Percentiles rank a stretch among this genome's conserved stretches.
phyloP scores from a whole-genome alignment of 179 eudicot species.

The Silene noctiflora region DNA sequence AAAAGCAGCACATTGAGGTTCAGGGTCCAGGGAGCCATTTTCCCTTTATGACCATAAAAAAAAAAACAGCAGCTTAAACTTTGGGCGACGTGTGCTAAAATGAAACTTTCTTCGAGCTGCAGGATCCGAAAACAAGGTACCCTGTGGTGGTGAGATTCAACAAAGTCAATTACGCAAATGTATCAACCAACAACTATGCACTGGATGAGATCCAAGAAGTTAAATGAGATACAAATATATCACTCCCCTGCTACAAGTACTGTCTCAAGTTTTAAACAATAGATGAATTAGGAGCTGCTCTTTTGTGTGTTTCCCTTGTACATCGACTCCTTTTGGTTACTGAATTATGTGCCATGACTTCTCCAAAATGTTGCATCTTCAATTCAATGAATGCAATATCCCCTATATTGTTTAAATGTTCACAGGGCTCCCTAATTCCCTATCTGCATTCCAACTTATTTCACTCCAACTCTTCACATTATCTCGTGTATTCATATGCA shows the following conservation, averaged over 20 bases:
- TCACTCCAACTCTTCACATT: neutral
- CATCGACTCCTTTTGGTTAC: slow-evolving; percentile 27
- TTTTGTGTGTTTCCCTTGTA: slow-evolving; percentile 26
- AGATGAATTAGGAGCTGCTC: slow-evolving; percentile 29
- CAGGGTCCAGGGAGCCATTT: no score
- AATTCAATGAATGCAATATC: slow-evolving; percentile 6
- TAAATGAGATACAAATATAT: slow-evolving; percentile 25
- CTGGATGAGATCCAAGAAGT: slow-evolving; percentile 84
- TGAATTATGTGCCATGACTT: slow-evolving; percentile 18
- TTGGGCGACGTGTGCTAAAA: neutral
- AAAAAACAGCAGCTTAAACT: neutral
- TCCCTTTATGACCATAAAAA: no score
- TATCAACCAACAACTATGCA: slow-evolving; percentile 94
- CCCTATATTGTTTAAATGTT: slow-evolving; percentile 4
- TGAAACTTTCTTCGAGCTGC: slow-evolving; percentile 14
- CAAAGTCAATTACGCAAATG: slow-evolving; percentile 89
- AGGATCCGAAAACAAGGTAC: slow-evolving; percentile 86
- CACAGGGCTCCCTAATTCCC: neutral
- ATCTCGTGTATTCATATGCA: neutral
- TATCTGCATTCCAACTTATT: neutral
- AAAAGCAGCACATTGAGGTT: no score
- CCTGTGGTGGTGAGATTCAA: slow-evolving; percentile 90
- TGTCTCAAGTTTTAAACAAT: slow-evolving; percentile 23
- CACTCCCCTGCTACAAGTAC: slow-evolving; percentile 16
- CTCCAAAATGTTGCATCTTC: slow-evolving; percentile 10